Evolutionary conservation across 148 eudicot species (phyloP), one percentile per base, ranked within the genome.

Genomic region (Cornus suecica): DNA sequence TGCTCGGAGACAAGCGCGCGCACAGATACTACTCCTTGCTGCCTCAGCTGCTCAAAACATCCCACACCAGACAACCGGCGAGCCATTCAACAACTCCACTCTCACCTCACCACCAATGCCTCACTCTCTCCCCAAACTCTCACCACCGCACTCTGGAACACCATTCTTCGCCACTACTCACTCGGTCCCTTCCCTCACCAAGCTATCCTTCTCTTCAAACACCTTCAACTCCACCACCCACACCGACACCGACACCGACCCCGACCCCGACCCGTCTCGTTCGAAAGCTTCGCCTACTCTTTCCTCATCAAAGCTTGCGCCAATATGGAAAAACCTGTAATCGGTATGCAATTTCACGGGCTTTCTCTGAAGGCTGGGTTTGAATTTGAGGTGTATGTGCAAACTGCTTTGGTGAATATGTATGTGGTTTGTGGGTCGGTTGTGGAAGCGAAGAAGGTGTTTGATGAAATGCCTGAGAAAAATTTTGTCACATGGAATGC

Each of bases 401-500:
- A 77, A 62, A 92, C 90, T 25, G 88, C 90, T 37, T 71, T 92
- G 88, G 67, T 90, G 45, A 86, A 90, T 10, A 83, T 88, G 90
- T 88, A 85, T 69, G 60, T 77, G 1, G 86, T 71, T 31, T 84
- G 80, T 77, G 85, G 90, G 83, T 81, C 41, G 41, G 48, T 84
- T n/a, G 18, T 20, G 18, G 69, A 81, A 69, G 88, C 90, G 25
- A 4, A 75, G 10, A 80, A 80, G 29, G 79, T 92, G 86, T 90
- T 92, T 32, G 89, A 88, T 68, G 88, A 87, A 92, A 90, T 92
- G 88, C 89, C 91, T 74, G 80, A 83, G 34, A 85, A 85, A 69
- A 91, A 86, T 82, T 77, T 68, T 29, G 93, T 89, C 14, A 80
- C 90, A 37, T 91, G 91, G 93, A 91, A 91, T 84, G 92, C 81